Evolutionary conservation across 2,329 filamentous ascomycete genomes (phyloP).

Genomic region (Paraphaeosphaeria minitans): DNA sequence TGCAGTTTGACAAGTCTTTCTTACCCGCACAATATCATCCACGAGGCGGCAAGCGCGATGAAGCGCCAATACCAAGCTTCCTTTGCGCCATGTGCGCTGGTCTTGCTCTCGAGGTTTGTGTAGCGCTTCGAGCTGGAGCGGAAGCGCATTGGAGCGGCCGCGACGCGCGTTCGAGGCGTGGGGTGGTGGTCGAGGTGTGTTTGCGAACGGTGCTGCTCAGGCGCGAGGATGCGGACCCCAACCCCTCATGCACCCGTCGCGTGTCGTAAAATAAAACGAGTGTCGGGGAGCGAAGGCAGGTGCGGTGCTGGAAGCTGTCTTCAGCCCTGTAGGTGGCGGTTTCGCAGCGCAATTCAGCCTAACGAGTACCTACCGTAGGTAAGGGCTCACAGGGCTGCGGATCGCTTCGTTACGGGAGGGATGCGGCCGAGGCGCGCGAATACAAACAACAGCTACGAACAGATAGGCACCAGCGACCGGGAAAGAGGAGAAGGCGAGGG

Average conservation of each 20-base stretch:
- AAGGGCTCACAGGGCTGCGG: slow-evolving; percentile 4
- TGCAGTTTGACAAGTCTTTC: slow-evolving; percentile 19
- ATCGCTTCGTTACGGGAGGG: slow-evolving; percentile 10
- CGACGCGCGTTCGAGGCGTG: slow-evolving; percentile 1
- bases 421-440: slow-evolving; percentile 3
- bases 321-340: background rate
- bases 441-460: background rate
- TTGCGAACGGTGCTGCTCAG: slow-evolving; percentile 3
- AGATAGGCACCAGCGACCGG: background rate
- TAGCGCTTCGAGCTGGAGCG: slow-evolving; percentile 37
- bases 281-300: background rate
- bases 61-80: slow-evolving; percentile 56
- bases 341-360: slow-evolving; percentile 4
- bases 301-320: background rate
- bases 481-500: background rate
- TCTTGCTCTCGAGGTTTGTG: slow-evolving; percentile 34
- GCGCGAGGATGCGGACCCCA: slow-evolving; percentile 4
- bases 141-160: slow-evolving; percentile 34
- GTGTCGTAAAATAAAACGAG: slow-evolving; percentile 1
- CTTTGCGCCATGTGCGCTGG: slow-evolving; percentile 26
- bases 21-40: slow-evolving; percentile 57
- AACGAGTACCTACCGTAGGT: too few relatives aligned
- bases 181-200: background rate
- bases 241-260: slow-evolving; percentile 6
- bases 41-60: slow-evolving; percentile 50